Percentiles rank a stretch among this genome's conserved stretches.
Evolutionary conservation across 305 asterid species (phyloP).

Genomic region (Solanum aculeatissimum): DNA sequence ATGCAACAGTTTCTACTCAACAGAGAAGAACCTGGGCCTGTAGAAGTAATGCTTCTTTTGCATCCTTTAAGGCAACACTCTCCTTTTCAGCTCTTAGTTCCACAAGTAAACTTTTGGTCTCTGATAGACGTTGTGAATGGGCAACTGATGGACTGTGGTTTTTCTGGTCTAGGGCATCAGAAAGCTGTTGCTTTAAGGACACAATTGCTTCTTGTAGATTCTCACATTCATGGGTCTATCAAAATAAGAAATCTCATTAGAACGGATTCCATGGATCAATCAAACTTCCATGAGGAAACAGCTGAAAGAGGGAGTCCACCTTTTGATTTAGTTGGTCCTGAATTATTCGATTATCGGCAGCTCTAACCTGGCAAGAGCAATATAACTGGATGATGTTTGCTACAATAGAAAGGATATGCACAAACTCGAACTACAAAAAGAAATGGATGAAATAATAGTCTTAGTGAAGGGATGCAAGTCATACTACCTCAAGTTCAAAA

Average conservation of each 20-base stretch:
- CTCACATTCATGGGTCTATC: slow-evolving; percentile 64
- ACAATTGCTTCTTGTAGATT: slow-evolving; percentile 56
- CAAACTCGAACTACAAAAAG: background rate
- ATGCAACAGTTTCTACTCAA: background rate
- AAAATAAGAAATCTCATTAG: background rate
- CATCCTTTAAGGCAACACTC: slow-evolving; percentile 20
- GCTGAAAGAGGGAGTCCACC: slow-evolving; percentile 30
- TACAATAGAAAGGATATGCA: background rate
- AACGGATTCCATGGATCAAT: background rate
- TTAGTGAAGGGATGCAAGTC: slow-evolving; percentile 5
- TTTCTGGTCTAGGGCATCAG: slow-evolving; percentile 37
- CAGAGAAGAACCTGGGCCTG: slow-evolving; percentile 54
- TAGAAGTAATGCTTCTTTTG: slow-evolving; percentile 38
- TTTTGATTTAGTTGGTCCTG: slow-evolving; percentile 92
- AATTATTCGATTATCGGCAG: slow-evolving; percentile 86
- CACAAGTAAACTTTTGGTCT: slow-evolving; percentile 19
- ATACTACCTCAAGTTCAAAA: slow-evolving; percentile 92
- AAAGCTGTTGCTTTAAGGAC: slow-evolving; percentile 55
- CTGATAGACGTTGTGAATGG: slow-evolving; percentile 32
- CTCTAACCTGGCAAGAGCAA: slow-evolving; percentile 62
- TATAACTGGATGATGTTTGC: background rate
- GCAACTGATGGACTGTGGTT: slow-evolving; percentile 23
- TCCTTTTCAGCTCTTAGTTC: slow-evolving; percentile 29
- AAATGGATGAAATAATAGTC: background rate
- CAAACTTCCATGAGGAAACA: slow-evolving; percentile 9